Conservation (phyloP, 129 eudicot genomes). For the Pittosporum tobira region DNA sequence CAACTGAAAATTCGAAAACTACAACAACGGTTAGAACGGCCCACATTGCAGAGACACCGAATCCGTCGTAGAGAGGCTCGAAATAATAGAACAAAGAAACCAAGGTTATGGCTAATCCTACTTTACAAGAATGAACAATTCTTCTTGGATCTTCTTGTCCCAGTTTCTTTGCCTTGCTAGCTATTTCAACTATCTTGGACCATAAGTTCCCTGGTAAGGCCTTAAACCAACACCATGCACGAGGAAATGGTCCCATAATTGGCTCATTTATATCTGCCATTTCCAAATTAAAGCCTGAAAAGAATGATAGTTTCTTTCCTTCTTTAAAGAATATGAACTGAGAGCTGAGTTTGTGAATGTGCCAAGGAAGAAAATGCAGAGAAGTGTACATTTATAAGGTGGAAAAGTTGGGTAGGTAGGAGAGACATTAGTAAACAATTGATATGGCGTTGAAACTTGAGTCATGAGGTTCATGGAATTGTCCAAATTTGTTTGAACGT, state of each 20-base stretch:
- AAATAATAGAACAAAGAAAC: slow-evolving; percentile 32
- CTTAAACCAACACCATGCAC: not conserved
- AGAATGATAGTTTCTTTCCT: too few relatives aligned
- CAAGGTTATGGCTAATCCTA: slow-evolving; percentile 27
- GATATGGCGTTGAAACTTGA: too few relatives aligned
- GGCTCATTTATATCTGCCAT: slow-evolving; percentile 12
- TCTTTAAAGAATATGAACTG: too few relatives aligned
- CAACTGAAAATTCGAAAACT: slow-evolving; percentile 42
- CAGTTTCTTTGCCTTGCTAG: slow-evolving; percentile 13
- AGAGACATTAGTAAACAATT: too few relatives aligned
- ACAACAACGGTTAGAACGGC: slow-evolving; percentile 46
- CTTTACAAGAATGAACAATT: slow-evolving; percentile 30
- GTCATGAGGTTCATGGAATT: too few relatives aligned
- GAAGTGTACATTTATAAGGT: too few relatives aligned
- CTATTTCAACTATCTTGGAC: slow-evolving; percentile 3
- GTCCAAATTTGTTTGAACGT: too few relatives aligned
- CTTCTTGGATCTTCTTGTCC: slow-evolving; percentile 44
- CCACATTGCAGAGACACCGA: slow-evolving; percentile 42
- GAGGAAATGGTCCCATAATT: not conserved
- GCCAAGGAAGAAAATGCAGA: too few relatives aligned
- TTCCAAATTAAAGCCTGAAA: not conserved
- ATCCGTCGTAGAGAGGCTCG: slow-evolving; percentile 24
- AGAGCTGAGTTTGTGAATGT: too few relatives aligned
- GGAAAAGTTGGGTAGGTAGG: too few relatives aligned
- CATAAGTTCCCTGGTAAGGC: not conserved